These are phyloP conservation scores for Henckelia pumila DNA, from an alignment of 257 asterid species.

Conservation along the genomic window DNA sequence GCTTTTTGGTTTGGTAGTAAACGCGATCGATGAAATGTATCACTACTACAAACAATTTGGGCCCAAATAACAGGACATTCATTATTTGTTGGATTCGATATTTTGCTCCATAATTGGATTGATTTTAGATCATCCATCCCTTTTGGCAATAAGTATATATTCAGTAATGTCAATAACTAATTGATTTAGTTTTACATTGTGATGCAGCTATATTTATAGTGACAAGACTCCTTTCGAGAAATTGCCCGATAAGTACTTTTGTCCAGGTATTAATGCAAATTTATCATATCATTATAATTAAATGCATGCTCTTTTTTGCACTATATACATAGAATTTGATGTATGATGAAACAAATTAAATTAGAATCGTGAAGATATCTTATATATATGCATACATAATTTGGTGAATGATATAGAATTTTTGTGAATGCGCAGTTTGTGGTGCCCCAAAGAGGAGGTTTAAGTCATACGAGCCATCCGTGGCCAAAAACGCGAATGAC, in stretches of 20 bases:
- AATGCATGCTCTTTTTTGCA: background rate
- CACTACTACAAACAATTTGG: too few relatives aligned
- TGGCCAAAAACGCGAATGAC: constrained; percentile 63
- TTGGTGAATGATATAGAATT: background rate
- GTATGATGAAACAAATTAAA: too few relatives aligned
- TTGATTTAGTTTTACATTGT: background rate
- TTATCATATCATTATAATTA: background rate
- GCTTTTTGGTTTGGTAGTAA: too few relatives aligned
- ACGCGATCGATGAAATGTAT: too few relatives aligned
- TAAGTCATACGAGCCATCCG: constrained; percentile 59
- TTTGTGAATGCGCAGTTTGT: constrained; percentile 78
- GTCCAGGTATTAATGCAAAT: constrained; percentile 61
- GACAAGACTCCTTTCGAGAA: constrained; percentile 91
- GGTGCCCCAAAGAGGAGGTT: constrained; percentile 98
- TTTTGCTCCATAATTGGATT: too few relatives aligned
- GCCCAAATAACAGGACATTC: too few relatives aligned
- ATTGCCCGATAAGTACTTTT: constrained; percentile 71
- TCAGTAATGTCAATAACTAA: too few relatives aligned
- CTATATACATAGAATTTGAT: too few relatives aligned
- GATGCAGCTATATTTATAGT: constrained; percentile 81
- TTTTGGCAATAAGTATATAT: too few relatives aligned
- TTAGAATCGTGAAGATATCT: too few relatives aligned
- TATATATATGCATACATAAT: background rate
- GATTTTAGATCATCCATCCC: too few relatives aligned
- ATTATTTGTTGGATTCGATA: too few relatives aligned